phyloP scores from a whole-genome alignment of 257 asterid species.

The Capsicum chinense region DNA sequence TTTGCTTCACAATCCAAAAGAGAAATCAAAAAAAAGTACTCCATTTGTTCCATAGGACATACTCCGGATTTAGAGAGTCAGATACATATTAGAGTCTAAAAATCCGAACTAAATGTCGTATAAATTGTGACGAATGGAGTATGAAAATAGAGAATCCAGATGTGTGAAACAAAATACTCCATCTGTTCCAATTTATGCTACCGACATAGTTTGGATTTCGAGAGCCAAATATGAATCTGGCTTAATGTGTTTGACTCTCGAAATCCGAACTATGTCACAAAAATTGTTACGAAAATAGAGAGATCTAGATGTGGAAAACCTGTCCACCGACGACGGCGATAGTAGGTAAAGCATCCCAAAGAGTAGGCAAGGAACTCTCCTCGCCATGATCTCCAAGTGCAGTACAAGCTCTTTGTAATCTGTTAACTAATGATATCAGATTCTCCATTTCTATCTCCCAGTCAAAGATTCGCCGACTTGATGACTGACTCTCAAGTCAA shows the following conservation, averaged over 20 bases:
- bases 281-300: too few species aligned
- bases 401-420: conserved; percentile 84
- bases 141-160: background rate
- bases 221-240: too few species aligned
- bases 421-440: conserved; percentile 64
- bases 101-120: too few species aligned
- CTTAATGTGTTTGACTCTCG: too few species aligned
- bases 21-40: too few species aligned
- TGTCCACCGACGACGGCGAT: conserved; percentile 92
- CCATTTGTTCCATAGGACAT: too few species aligned
- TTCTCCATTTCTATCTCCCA: conserved; percentile 53
- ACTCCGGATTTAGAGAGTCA: too few species aligned
- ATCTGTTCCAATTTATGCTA: too few species aligned
- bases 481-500: background rate
- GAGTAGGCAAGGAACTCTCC: conserved; percentile 71
- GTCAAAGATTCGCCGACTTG: conserved; percentile 17
- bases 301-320: conserved; percentile 39
- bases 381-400: conserved; percentile 90
- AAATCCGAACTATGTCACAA: too few species aligned
- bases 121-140: background rate
- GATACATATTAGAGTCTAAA: too few species aligned
- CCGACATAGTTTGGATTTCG: too few species aligned
- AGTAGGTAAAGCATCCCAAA: conserved; percentile 85
- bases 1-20: background rate
- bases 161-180: too few species aligned